Conservation (phyloP, 495 filamentous ascomycete genomes). For the Thermochaetoides thermophila region DNA sequence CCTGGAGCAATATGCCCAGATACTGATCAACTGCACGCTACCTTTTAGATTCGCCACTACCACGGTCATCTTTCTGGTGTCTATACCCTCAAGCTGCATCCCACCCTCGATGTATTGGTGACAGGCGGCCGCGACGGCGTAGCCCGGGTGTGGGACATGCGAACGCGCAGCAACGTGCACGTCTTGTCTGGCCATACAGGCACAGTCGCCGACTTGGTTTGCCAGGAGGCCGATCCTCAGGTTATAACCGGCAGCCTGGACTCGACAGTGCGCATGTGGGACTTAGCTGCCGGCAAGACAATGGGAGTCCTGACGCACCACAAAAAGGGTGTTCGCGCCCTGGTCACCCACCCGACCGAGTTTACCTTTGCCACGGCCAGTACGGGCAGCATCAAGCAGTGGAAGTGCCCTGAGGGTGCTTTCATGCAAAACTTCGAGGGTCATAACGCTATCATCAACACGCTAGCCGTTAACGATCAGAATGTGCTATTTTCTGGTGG, state of each 20-base stretch:
- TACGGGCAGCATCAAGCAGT: constrained; percentile 93
- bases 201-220: constrained; percentile 77
- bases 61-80: constrained; percentile 96
- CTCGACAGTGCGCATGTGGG: constrained; percentile 86
- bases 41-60: constrained; percentile 65
- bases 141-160: constrained; percentile 96
- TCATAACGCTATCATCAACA: constrained; percentile 93
- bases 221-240: constrained; percentile 93
- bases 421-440: constrained; percentile 99
- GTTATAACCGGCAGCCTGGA: constrained; percentile 86
- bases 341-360: constrained; percentile 78
- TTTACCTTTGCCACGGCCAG: constrained; percentile 93
- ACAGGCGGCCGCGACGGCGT: constrained; percentile 93
- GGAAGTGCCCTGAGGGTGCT: constrained; percentile 95
- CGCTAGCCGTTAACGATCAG: constrained; percentile 82
- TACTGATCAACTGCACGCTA: background rate
- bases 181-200: constrained; percentile 81
- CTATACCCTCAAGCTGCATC: constrained; percentile 81
- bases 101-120: constrained; percentile 84
- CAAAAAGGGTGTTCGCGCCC: constrained; percentile 87
- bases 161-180: constrained; percentile 87
- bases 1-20: background rate
- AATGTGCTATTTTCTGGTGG: constrained; percentile 91
- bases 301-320: constrained; percentile 96
- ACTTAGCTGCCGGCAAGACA: constrained; percentile 88